A percentile compares a stretch with the other conserved stretches of the same genome.
Evolutionary conservation across 179 eudicot genomes (phyloP).

Genomic region (Silene noctiflora): DNA sequence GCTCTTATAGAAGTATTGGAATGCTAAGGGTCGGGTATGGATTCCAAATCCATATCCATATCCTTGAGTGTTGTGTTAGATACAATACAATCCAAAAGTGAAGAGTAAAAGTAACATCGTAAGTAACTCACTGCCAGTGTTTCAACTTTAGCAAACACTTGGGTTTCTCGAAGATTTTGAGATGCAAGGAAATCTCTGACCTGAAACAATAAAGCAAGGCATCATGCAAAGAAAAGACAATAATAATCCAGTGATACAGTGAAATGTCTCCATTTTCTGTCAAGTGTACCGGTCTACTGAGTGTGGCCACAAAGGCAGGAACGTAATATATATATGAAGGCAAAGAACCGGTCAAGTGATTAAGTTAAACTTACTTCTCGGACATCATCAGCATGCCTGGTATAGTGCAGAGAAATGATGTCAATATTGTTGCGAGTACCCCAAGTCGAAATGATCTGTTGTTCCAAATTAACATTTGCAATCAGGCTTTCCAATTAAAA

Average conservation of each 20-base stretch:
- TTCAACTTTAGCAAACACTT: slow-evolving; percentile 89
- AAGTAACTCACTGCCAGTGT: slow-evolving; percentile 65
- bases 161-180: slow-evolving; percentile 72
- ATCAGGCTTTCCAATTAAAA: not conserved
- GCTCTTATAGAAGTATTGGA: not conserved
- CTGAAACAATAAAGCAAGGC: slow-evolving; percentile 31
- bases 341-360: not conserved
- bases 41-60: not conserved
- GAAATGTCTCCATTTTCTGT: not conserved
- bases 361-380: slow-evolving; percentile 52
- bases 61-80: not conserved
- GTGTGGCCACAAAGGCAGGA: not conserved
- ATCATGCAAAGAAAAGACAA: not conserved
- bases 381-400: slow-evolving; percentile 91
- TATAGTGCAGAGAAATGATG: slow-evolving; percentile 67
- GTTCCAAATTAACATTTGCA: not conserved
- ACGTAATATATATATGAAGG: not conserved
- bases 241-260: not conserved
- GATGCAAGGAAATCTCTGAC: slow-evolving; percentile 52
- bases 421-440: slow-evolving; percentile 80
- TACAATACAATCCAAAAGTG: not conserved
- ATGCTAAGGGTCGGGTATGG: not conserved
- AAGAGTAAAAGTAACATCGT: not conserved
- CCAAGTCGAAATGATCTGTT: slow-evolving; percentile 82
- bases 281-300: not conserved